Evolutionary conservation across 2,329 filamentous ascomycete species (phyloP), one percentile per base, ranked within the genome.

Genomic region (Botrytis squamosa): DNA sequence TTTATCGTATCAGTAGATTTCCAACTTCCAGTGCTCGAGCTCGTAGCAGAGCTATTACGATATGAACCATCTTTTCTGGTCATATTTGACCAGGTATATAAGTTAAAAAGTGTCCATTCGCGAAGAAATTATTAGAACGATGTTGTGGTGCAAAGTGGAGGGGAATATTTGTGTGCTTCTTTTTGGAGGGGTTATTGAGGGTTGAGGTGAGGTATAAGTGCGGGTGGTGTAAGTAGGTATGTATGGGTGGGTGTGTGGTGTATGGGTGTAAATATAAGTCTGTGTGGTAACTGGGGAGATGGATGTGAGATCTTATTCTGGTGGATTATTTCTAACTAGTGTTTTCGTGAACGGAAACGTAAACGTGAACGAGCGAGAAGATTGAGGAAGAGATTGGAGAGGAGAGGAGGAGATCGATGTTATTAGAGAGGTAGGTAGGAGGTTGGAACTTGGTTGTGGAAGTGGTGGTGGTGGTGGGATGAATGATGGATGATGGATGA

Each of bases 1-100:
- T 86, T 86, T 82, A 90, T 84, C 57, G 92, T 94, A 80, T 89
- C 87, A 80, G 86, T 87, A 75, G 91, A 92, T 79, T 88, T 87
- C 83, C 87, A 89, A 84, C 90, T 92, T 79, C 89, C 87, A 80
- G 88, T 88, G 84, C 88, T 89, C 77, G 88, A 88, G 86, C 88
- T 90, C 84, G 89, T 89, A 77, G 87, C 84, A 77, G 90, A 90
- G 84, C 87, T 90, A 86, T 78, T 89, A 86, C 79, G 90, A 83
- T 86, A 85, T 79, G 83, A 83, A 80, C 85, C 84, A 81, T 92
- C 90, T 85, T 90, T 88, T 83, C 87, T 88, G 84, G 90, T 88
- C 91, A 93, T 93, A 83, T 84, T 80, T 76, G 78, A 79, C 79
- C 79, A 76, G 75, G 71, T 74, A 52, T 74, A 65, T 73, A 63